phyloP scores from a whole-genome alignment of 345 rosid species.

The Melastoma malabathricum region DNA sequence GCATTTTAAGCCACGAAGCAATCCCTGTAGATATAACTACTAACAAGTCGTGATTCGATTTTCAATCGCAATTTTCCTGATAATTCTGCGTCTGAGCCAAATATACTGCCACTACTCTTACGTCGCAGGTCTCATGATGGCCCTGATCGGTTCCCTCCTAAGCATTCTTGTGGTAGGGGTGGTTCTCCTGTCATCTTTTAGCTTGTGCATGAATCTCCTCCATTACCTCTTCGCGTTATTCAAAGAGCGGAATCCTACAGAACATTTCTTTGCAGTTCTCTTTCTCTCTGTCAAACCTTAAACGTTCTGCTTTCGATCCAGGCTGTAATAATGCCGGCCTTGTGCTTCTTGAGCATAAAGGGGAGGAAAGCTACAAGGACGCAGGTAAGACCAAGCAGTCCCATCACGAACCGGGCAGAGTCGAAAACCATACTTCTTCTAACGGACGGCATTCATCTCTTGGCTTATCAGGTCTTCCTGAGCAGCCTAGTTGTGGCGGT shows the following conservation, averaged over 20 bases:
- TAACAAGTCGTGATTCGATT: too few relatives aligned
- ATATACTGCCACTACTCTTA: neutral
- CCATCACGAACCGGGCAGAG: neutral
- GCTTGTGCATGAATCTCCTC: neutral
- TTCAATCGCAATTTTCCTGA: too few relatives aligned
- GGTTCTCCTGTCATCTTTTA: constrained; percentile 4
- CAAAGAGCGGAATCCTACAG: too few relatives aligned
- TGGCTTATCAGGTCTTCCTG: constrained; percentile 5
- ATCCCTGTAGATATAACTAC: too few relatives aligned
- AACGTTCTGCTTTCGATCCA: constrained; percentile 15
- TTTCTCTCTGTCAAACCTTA: neutral
- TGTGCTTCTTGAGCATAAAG: constrained; percentile 64
- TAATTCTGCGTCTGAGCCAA: neutral
- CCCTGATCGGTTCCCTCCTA: constrained; percentile 81
- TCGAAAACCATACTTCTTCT: neutral
- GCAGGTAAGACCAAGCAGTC: constrained; percentile 30
- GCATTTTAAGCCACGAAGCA: too few relatives aligned
- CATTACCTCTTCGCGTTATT: neutral
- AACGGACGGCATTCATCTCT: neutral
- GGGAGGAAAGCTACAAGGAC: constrained; percentile 54
- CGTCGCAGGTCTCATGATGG: constrained; percentile 70
- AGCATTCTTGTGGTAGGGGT: constrained; percentile 64
- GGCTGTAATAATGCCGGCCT: constrained; percentile 68
- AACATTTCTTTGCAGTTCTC: too few relatives aligned
- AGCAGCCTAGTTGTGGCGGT: constrained; percentile 22